phyloP scores from a whole-genome alignment of 176 grass and related monocot species.

The Guadua angustifolia region DNA sequence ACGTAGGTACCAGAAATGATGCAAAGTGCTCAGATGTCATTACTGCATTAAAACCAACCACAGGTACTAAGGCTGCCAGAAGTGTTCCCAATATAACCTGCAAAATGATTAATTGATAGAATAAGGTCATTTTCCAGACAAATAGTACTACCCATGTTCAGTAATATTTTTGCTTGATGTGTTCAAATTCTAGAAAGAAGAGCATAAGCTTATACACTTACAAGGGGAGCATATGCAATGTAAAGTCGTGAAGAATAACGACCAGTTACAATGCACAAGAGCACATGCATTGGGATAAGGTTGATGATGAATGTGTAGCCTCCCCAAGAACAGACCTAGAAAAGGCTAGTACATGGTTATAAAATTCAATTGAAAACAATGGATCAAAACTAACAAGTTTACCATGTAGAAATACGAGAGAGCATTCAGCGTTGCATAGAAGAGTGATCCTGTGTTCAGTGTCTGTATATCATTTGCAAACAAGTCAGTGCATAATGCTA shows the following conservation, averaged over 20 bases:
- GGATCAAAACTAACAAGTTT: constrained; percentile 43
- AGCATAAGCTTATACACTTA: constrained; percentile 54
- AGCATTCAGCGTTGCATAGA: constrained; percentile 96
- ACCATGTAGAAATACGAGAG: constrained; percentile 99
- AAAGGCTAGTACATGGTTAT: constrained; percentile 44
- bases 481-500: constrained; percentile 35
- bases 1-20: constrained; percentile 83
- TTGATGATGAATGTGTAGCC: constrained; percentile 99
- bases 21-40: constrained; percentile 99
- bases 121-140: not conserved
- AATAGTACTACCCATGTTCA: not conserved
- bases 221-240: constrained; percentile 98
- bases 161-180: constrained; percentile 10
- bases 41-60: constrained; percentile 99
- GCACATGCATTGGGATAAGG: constrained; percentile 98
- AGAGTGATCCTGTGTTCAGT: constrained; percentile 94
- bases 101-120: constrained; percentile 28
- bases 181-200: not conserved
- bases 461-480: constrained; percentile 66
- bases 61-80: constrained; percentile 93
- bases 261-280: constrained; percentile 95
- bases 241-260: constrained; percentile 95
- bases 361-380: constrained; percentile 41
- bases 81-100: constrained; percentile 98
- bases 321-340: constrained; percentile 98